Evolutionary conservation across 108 stramenopile species (phyloP).

Genomic region (Poteriospumella lacustris): DNA sequence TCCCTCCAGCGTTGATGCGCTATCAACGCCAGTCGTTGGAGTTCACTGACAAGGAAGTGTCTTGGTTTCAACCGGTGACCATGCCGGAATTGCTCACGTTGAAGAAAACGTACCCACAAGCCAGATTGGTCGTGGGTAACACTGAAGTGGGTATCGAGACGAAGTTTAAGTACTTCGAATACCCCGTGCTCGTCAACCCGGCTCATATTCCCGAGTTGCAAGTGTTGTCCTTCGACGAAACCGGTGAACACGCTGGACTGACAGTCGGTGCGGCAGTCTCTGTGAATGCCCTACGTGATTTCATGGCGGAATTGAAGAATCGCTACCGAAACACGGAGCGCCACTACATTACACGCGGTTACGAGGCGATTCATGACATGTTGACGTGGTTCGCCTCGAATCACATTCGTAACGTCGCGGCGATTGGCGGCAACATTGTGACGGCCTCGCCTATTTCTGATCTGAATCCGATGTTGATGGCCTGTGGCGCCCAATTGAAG

Average conservation of each 20-base stretch:
- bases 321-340: not conserved
- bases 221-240: not conserved
- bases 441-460: constrained; percentile 90
- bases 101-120: constrained; percentile 60
- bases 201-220: not conserved
- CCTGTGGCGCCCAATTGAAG: constrained; percentile 60
- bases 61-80: constrained; percentile 78
- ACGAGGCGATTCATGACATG: constrained; percentile 74
- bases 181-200: not conserved
- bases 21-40: constrained; percentile 26
- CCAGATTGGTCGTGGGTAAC: constrained; percentile 85
- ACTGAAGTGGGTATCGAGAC: constrained; percentile 74
- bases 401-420: constrained; percentile 88
- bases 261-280: not conserved
- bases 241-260: not conserved
- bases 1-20: constrained; percentile 45
- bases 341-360: not conserved
- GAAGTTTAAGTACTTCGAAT: constrained; percentile 34
- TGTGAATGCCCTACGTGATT: not conserved
- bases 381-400: constrained; percentile 92
- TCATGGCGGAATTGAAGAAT: not conserved
- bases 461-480: constrained; percentile 83
- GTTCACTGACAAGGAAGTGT: constrained; percentile 43
- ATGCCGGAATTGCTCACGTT: constrained; percentile 65
- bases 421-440: constrained; percentile 84